Evolutionary conservation across 1,284 basidiomycete species (phyloP), one percentile per base, ranked within the genome.

Genomic region (Cryptococcus floricola): DNA sequence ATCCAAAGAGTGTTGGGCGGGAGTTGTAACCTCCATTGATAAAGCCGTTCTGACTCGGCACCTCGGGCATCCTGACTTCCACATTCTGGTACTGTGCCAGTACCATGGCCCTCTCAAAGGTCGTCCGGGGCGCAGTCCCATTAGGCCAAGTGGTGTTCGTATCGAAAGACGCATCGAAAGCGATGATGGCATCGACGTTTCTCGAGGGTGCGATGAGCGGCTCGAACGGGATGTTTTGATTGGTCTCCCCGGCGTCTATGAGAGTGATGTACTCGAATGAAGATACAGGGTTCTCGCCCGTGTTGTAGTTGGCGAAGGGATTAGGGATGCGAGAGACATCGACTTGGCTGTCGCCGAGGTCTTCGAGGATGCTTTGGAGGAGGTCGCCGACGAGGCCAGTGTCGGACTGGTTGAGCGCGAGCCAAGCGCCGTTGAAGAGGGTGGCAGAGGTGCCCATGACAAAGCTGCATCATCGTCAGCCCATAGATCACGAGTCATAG

Each of bases 81-180:
- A 73, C 63, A 50, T 70, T 53, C 42, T 68, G 57, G 18, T 58
- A 61, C 57, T 54, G 53, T 5, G 67, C 63, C 12, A 73, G 64
- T 12, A 62, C 49, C 25, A 51, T 39, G n/a, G 67, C 60, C 51
- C 72, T 62, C 52, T 66, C 64, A 59, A 66, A 77, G 2, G 69
- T 72, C 46, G 67, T 71, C 46, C 58, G 67, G 4, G 81, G 67
- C 3, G 79, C 70, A 0, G 80, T 77, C 4, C 80, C 80, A 66
- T 83, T 83, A 2, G 81, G 80, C 79, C 79, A 83, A 27, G 57
- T 70, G 55, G 75, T 74, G 28, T 57, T 67, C 2, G 80, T 79
- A 62, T 84, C 82, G 39, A 78, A 80, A 0, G 77, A 78, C n/a
- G 73, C 74, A 65, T 84, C 82, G 27, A 81, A 74, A 0, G 80